Evolutionary conservation across 345 rosid species (phyloP).

Genomic region (Gossypium ekmanianum): DNA sequence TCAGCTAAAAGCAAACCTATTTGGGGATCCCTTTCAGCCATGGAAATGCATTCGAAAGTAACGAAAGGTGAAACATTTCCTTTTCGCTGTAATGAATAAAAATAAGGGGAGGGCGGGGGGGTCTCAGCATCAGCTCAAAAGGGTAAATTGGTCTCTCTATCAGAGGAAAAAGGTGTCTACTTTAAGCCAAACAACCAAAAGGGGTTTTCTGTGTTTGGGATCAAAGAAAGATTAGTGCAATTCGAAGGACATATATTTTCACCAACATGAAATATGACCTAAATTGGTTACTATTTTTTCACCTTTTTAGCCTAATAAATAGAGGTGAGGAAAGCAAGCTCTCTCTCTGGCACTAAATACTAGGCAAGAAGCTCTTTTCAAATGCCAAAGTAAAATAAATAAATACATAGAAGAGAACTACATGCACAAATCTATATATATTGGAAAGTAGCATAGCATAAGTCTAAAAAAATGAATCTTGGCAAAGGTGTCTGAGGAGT

Average conservation of each 20-base stretch:
- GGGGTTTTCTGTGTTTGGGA: not conserved
- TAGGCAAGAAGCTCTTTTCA: not conserved
- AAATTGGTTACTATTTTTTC: not conserved
- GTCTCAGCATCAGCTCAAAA: not conserved
- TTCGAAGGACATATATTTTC: not conserved
- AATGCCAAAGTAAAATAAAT: not conserved
- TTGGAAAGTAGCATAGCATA: not conserved
- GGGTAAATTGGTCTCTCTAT: not conserved
- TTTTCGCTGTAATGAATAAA: constrained; percentile 1
- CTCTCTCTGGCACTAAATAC: not conserved
- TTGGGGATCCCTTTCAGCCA: not conserved
- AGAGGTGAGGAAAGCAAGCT: not conserved
- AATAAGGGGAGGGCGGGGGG: not conserved
- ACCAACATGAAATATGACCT: not conserved
- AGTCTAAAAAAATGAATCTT: not conserved
- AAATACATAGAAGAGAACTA: not conserved
- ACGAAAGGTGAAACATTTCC: not conserved
- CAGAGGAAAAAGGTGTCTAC: not conserved
- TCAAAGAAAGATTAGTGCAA: not conserved
- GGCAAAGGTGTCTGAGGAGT: not conserved
- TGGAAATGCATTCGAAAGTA: not conserved
- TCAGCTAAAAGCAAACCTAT: not conserved
- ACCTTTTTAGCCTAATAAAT: not conserved
- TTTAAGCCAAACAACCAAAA: not conserved
- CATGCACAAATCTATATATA: not conserved